Percentiles rank a stretch among this genome's conserved stretches.
phyloP scores from a whole-genome alignment of 1,284 basidiomycete genomes.

The Apiotrichum veenhuisii region DNA sequence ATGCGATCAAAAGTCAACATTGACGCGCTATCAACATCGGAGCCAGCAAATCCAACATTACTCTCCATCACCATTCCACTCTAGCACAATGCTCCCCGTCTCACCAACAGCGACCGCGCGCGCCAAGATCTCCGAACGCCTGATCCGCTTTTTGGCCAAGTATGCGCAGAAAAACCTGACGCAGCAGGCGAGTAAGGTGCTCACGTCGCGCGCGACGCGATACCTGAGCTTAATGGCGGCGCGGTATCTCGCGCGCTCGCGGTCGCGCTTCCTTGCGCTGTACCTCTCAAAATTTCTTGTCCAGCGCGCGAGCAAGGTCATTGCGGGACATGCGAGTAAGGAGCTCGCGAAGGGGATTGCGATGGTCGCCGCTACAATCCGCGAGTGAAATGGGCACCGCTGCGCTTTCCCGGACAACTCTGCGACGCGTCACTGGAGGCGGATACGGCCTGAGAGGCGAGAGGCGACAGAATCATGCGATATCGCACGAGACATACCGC shows the following conservation, averaged over 20 bases:
- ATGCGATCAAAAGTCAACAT: too few relatives aligned
- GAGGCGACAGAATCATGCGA: too few relatives aligned
- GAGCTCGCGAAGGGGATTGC: background rate
- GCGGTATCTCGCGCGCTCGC: constrained; percentile 2
- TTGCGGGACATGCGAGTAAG: background rate
- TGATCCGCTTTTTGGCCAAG: background rate
- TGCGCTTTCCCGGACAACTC: too few relatives aligned
- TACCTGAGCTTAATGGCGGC: background rate
- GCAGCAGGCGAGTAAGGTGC: background rate
- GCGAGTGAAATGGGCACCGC: too few relatives aligned
- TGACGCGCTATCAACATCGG: too few relatives aligned
- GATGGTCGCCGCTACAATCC: background rate
- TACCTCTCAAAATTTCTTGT: background rate
- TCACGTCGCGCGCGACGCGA: background rate
- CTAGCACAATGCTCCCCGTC: constrained; percentile 3
- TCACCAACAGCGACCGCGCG: constrained; percentile 1
- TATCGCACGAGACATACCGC: too few relatives aligned
- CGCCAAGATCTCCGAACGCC: background rate
- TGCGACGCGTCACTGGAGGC: too few relatives aligned
- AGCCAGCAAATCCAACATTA: too few relatives aligned
- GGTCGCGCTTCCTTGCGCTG: constrained; percentile 1
- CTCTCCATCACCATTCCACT: too few relatives aligned
- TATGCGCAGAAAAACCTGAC: background rate
- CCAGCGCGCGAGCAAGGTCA: constrained; percentile 1
- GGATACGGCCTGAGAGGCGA: too few relatives aligned